Evolutionary conservation across 2,329 filamentous ascomycete species (phyloP).

Genomic region (Colletotrichum sp.): DNA sequence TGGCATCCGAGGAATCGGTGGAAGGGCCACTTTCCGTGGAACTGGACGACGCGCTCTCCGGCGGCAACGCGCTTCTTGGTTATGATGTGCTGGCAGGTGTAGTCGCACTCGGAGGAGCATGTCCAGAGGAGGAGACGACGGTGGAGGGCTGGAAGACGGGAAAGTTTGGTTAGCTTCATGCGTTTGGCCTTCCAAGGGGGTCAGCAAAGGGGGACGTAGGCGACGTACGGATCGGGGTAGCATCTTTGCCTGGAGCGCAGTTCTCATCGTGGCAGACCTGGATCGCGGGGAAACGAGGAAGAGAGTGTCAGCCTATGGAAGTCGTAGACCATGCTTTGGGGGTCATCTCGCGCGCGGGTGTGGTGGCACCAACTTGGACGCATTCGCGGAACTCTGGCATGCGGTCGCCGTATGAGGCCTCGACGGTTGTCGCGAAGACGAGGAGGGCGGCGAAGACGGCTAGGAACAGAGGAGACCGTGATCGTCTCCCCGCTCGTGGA

Average conservation of each 20-base stretch:
- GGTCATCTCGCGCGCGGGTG: background rate
- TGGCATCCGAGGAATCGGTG: conserved; percentile 89
- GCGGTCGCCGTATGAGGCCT: conserved; percentile 82
- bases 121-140: conserved; percentile 90
- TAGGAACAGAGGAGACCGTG: conserved; percentile 26
- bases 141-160: conserved; percentile 67
- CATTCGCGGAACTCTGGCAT: conserved; percentile 89
- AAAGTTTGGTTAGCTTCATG: conserved; percentile 3
- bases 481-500: conserved; percentile 15
- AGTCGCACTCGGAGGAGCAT: conserved; percentile 94
- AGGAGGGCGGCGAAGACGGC: conserved; percentile 37
- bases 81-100: conserved; percentile 94
- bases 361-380: conserved; percentile 67
- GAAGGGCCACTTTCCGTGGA: conserved; percentile 99
- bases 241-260: conserved; percentile 67
- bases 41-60: conserved; percentile 79
- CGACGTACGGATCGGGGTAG: conserved; percentile 73
- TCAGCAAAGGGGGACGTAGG: background rate
- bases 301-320: background rate
- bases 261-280: conserved; percentile 84
- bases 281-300: background rate
- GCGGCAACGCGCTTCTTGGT: conserved; percentile 73
- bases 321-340: background rate
- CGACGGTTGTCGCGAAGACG: conserved; percentile 47
- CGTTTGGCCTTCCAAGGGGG: background rate